A percentile compares a stretch with the other conserved stretches of the same genome.
These are phyloP conservation scores for Naganishia cerealis DNA, from an alignment of 1,284 basidiomycete genomes.

Conservation along the genomic window DNA sequence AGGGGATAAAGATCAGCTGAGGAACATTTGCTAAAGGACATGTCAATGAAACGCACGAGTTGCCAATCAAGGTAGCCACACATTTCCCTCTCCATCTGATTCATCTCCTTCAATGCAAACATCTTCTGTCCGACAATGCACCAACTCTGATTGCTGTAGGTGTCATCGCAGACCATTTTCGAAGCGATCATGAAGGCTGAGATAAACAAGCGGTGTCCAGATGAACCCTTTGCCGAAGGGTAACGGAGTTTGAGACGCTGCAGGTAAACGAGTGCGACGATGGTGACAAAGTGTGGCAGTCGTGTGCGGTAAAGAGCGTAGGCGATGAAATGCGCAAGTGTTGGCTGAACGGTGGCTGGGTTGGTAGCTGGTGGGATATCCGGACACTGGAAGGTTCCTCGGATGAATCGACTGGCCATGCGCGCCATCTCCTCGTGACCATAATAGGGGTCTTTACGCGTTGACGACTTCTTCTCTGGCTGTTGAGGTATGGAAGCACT, in stretches of 20 bases:
- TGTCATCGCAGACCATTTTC: conserved; percentile 80
- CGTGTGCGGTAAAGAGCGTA: conserved; percentile 87
- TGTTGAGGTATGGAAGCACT: not conserved
- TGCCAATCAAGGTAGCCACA: conserved; percentile 90
- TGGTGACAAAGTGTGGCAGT: conserved; percentile 75
- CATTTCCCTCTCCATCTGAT: conserved; percentile 95
- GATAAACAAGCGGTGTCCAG: conserved; percentile 85
- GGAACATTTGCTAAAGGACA: not conserved
- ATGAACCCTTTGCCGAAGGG: conserved; percentile 85
- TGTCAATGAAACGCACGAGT: conserved; percentile 50
- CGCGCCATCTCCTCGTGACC: conserved; percentile 70
- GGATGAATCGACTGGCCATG: conserved; percentile 72
- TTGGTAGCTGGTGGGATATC: conserved; percentile 48
- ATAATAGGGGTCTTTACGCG: conserved; percentile 66
- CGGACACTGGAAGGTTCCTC: conserved; percentile 56
- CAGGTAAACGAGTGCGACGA: conserved; percentile 78
- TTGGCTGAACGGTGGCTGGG: conserved; percentile 55
- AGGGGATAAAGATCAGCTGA: not conserved
- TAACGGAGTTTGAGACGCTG: conserved; percentile 85
- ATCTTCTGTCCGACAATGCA: conserved; percentile 87
- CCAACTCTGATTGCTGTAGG: conserved; percentile 95
- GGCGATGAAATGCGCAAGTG: conserved; percentile 77
- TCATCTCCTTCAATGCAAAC: conserved; percentile 85
- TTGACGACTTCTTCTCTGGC: conserved; percentile 14
- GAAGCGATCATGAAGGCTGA: conserved; percentile 86